A percentile compares a stretch with the other conserved stretches of the same genome.
These are phyloP conservation scores for Trichoderma polysporum DNA, from an alignment of 2,329 filamentous ascomycete species.

Conservation along the genomic window DNA sequence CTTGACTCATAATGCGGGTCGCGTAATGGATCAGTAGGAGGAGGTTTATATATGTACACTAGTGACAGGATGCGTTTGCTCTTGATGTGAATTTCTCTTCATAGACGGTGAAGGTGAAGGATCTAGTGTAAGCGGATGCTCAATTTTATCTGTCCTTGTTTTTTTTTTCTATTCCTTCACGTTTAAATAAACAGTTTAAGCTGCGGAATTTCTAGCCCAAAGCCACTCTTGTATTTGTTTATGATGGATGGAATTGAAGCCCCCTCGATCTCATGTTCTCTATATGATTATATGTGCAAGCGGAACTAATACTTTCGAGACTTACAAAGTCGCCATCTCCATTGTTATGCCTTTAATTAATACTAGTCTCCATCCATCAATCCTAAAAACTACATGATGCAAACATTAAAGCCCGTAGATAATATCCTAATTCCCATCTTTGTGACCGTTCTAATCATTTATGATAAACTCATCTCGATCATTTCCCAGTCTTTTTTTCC, in stretches of 20 bases:
- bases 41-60: slow-evolving; percentile 51
- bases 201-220: not conserved
- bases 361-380: not conserved
- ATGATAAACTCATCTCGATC: not conserved
- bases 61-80: slow-evolving; percentile 47
- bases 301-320: not conserved
- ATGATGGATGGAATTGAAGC: not conserved
- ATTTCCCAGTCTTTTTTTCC: not conserved
- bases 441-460: not conserved
- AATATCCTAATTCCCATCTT: not conserved
- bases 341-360: not conserved
- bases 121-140: slow-evolving; percentile 45
- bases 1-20: slow-evolving; percentile 25
- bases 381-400: not conserved
- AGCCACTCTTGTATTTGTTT: not conserved
- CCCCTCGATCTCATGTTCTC: not conserved
- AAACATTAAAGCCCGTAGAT: slow-evolving; percentile 6
- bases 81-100: slow-evolving; percentile 43
- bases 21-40: slow-evolving; percentile 31
- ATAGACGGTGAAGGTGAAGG: slow-evolving; percentile 48
- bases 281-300: not conserved
- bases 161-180: not conserved
- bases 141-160: slow-evolving; percentile 29
- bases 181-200: not conserved
- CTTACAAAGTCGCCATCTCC: not conserved